Evolutionary conservation across 2,329 filamentous ascomycete genomes (phyloP).

Genomic region (Tolypocladium album): DNA sequence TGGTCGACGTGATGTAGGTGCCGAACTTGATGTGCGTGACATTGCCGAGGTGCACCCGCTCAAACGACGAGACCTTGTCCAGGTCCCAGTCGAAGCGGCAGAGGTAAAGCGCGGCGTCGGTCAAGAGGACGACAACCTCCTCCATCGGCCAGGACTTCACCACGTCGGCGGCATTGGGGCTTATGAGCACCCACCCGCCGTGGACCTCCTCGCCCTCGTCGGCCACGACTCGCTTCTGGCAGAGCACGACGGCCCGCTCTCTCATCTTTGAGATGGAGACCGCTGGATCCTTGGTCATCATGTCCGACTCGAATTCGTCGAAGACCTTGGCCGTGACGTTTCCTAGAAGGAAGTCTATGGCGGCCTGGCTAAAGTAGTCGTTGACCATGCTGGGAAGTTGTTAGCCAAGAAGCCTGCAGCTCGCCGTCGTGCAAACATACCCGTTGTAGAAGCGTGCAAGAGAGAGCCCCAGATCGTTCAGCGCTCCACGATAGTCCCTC

Average conservation of each 20-base stretch:
- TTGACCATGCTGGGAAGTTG: slow-evolving; percentile 70
- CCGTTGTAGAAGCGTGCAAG: slow-evolving; percentile 64
- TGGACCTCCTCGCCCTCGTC: slow-evolving; percentile 78
- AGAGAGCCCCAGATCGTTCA: slow-evolving; percentile 85
- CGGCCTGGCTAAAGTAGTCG: slow-evolving; percentile 92
- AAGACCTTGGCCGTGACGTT: slow-evolving; percentile 80
- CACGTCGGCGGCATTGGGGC: slow-evolving; percentile 61
- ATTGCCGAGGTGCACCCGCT: slow-evolving; percentile 68
- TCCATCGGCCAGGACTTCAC: slow-evolving; percentile 66
- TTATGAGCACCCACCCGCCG: slow-evolving; percentile 80
- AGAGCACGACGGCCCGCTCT: slow-evolving; percentile 82
- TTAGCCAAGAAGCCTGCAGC: slow-evolving; percentile 4
- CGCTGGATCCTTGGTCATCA: slow-evolving; percentile 88
- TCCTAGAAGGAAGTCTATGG: slow-evolving; percentile 87
- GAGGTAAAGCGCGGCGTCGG: slow-evolving; percentile 74
- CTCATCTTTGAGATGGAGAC: slow-evolving; percentile 77
- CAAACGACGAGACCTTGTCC: slow-evolving; percentile 89
- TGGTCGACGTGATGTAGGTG: slow-evolving; percentile 81
- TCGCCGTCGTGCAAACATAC: slow-evolving; percentile 26
- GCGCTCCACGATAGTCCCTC: slow-evolving; percentile 78
- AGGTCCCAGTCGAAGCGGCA: slow-evolving; percentile 92
- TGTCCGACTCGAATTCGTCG: slow-evolving; percentile 85
- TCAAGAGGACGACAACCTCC: slow-evolving; percentile 79
- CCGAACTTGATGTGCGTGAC: slow-evolving; percentile 66
- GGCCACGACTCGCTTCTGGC: slow-evolving; percentile 74